Evolutionary conservation across 2,329 filamentous ascomycete genomes (phyloP), one percentile per base, ranked within the genome.

Genomic region (Talaromyces piceae): DNA sequence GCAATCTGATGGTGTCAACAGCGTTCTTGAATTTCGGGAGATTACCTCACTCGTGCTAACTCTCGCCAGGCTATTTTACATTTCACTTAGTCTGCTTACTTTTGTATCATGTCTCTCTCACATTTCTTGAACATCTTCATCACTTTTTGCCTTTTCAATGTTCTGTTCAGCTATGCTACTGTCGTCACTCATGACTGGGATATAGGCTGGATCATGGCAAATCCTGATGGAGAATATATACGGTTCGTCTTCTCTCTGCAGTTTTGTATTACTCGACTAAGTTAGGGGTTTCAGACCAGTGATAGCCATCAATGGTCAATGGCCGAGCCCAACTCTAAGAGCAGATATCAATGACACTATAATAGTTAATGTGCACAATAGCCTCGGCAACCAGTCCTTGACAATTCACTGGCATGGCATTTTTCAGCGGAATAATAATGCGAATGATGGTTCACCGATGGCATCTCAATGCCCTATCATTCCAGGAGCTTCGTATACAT

Each of bases 331-430:
- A 5, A 67, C 86, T 41, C 79, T 93, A 80, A 87, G 56, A 80
- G 82, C 31, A 56, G 88, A 86, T 56, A 82, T 87, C 56, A 86
- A 85, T 20, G 87, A 93, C 58, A 81, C 77, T 1, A 66, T 93
- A 4, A 66, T 87, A 3, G 80, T 90, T 41, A 80, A 86, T 27
- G 74, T 89, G 45, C 70, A 80, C 57, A 91, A 91, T 58, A 74
- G 78, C 23, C 79, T 85, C 1, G 71, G 73, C 12, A 86, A 88
- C 56, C 65, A 79, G 57, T 78, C 77, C 11, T 85, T 83, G 12
- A 79, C 77, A 28, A 73, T 91, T 4, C 87, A 91, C 63, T 91
- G 87, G 65, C 87, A 91, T 58, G 87, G 87, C 9, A 75, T 91
- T 54, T 88, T 82, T 61, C 86, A 89, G 63, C 87, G 87, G 57